These are phyloP conservation scores for Syzygium malaccense DNA, from an alignment of 441 rosid species.

Conservation along the genomic window DNA sequence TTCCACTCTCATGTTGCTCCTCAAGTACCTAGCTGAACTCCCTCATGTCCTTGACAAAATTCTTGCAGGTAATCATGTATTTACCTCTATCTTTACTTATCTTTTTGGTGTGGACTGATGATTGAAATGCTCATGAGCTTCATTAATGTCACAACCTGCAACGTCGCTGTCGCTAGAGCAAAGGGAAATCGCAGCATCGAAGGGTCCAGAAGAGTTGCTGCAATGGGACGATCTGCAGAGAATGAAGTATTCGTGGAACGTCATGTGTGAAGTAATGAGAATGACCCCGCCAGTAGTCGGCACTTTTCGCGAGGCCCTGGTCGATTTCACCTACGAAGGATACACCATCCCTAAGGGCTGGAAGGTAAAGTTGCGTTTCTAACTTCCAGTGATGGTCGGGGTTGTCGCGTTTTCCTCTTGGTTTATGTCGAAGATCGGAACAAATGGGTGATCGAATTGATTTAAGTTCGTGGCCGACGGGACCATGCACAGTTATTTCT, in stretches of 20 bases:
- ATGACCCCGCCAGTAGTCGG: neutral
- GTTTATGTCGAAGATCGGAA: neutral
- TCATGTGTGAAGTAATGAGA: neutral
- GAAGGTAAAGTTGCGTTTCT: neutral
- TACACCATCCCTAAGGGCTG: neutral
- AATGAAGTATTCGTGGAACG: neutral
- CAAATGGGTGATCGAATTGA: neutral
- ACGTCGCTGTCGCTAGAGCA: neutral
- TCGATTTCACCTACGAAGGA: neutral
- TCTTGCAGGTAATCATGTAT: neutral
- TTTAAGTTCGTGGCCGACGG: neutral
- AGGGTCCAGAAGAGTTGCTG: neutral
- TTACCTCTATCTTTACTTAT: neutral
- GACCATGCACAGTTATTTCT: neutral
- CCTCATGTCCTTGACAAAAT: neutral
- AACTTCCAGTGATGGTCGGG: neutral
- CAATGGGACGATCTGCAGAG: slow-evolving; percentile 4
- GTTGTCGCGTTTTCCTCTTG: neutral
- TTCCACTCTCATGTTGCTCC: neutral
- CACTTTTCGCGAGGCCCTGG: neutral
- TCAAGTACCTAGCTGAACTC: neutral
- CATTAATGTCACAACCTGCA: neutral
- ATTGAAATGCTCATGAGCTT: neutral
- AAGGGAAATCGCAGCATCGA: neutral
- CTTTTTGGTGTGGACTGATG: too few relatives aligned